A percentile compares a stretch with the other conserved stretches of the same genome.
Evolutionary conservation across 345 rosid species (phyloP).

Genomic region (Bruguiera parviflora): DNA sequence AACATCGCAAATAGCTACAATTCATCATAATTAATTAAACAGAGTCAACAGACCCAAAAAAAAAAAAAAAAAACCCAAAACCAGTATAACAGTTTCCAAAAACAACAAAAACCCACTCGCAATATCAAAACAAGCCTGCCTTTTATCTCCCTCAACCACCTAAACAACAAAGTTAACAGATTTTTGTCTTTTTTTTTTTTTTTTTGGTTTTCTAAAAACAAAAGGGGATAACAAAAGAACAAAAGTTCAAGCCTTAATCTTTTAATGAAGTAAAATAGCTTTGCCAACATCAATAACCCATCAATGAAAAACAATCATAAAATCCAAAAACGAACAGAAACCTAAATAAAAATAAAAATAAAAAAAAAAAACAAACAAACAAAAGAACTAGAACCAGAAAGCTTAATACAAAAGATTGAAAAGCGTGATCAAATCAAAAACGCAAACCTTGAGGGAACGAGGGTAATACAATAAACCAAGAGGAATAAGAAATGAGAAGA

Average conservation of each 20-base stretch:
- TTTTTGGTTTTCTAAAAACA: too few relatives aligned
- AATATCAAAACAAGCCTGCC: not conserved
- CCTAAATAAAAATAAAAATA: not conserved
- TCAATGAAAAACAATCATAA: not conserved
- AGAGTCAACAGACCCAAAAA: not conserved
- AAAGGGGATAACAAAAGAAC: too few relatives aligned
- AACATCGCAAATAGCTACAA: not conserved
- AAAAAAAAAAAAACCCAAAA: not conserved
- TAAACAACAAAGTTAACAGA: not conserved
- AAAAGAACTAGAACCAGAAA: not conserved
- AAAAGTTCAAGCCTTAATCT: too few relatives aligned
- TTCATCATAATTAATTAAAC: not conserved
- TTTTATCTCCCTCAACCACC: not conserved
- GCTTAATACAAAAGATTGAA: not conserved
- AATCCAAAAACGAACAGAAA: not conserved
- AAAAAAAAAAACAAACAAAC: not conserved
- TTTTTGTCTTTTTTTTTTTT: too few relatives aligned
- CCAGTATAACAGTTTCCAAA: not conserved
- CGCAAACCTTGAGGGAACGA: not conserved
- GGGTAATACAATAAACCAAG: not conserved
- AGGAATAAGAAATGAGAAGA: not conserved
- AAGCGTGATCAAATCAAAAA: not conserved
- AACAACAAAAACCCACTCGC: not conserved
- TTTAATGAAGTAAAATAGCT: too few relatives aligned
- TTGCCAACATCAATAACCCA: not conserved